These are phyloP conservation scores for Simmondsia chinensis DNA, from an alignment of 148 eudicot species.

Conservation along the genomic window DNA sequence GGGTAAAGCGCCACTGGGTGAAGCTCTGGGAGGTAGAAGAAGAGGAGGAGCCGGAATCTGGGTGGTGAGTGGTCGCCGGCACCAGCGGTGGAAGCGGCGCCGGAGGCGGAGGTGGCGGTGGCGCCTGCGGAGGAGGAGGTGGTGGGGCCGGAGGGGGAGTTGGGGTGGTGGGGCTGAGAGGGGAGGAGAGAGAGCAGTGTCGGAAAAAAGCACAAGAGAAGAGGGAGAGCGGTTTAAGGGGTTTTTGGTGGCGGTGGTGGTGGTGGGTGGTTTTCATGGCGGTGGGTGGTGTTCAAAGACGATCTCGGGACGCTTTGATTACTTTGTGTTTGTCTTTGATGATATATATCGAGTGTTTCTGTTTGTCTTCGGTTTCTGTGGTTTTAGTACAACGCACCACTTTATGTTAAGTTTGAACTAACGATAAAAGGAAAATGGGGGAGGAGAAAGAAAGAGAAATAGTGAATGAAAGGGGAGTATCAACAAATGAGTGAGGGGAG, in stretches of 20 bases:
- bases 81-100: constrained; percentile 8
- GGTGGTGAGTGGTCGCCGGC: constrained; percentile 10
- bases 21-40: constrained; percentile 90
- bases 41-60: constrained; percentile 61
- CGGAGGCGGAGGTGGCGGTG: constrained; percentile 7
- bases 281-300: too few species aligned
- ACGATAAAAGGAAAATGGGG: too few species aligned
- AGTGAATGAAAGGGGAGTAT: too few species aligned
- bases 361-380: too few species aligned
- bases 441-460: too few species aligned
- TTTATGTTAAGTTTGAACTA: too few species aligned
- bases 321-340: too few species aligned
- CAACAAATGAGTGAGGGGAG: too few species aligned
- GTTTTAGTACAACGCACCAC: too few species aligned
- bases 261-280: constrained; percentile 15
- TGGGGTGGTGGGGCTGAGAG: constrained; percentile 43
- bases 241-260: constrained; percentile 11
- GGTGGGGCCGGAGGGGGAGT: constrained; percentile 5
- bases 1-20: constrained; percentile 80
- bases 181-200: constrained; percentile 62
- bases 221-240: constrained; percentile 41
- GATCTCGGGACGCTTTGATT: too few species aligned
- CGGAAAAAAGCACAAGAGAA: constrained; percentile 82
- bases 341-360: too few species aligned
- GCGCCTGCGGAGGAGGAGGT: constrained; percentile 10